phyloP scores from a whole-genome alignment of 2,329 filamentous ascomycete genomes.

The Diaporthe longicolla region DNA sequence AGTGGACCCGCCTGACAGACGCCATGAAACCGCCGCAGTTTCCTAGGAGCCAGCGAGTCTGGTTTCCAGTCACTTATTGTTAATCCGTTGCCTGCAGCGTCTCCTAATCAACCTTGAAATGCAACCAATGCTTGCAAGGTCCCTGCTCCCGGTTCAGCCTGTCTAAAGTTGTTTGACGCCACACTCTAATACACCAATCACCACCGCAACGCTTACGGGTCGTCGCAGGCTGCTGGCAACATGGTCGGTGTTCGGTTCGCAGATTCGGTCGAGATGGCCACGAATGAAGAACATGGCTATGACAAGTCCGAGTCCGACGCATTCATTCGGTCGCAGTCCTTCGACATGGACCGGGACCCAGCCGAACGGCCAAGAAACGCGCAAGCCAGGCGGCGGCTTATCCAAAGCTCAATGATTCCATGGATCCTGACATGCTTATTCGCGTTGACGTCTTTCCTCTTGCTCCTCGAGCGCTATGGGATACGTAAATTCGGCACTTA shows the following conservation, averaged over 20 bases:
- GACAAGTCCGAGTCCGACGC: slow-evolving; percentile 21
- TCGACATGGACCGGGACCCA: slow-evolving; percentile 25
- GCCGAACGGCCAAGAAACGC: neutral
- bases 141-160: neutral
- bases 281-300: neutral
- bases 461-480: slow-evolving; percentile 40
- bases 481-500: slow-evolving; percentile 40
- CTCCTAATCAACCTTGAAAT: neutral
- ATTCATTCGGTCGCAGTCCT: slow-evolving; percentile 22
- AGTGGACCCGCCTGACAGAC: slow-evolving; percentile 9
- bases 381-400: slow-evolving; percentile 25
- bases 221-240: neutral
- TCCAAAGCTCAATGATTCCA: slow-evolving; percentile 38
- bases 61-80: neutral
- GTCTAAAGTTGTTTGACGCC: neutral
- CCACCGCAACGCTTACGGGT: no score
- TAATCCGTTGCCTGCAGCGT: neutral
- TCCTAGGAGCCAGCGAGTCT: neutral
- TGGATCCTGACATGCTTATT: slow-evolving; percentile 41
- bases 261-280: slow-evolving; percentile 21
- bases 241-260: slow-evolving; percentile 31
- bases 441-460: slow-evolving; percentile 39
- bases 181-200: neutral
- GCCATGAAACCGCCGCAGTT: neutral
- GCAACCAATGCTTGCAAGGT: neutral